Base-by-base conservation (phyloP, 2,329 filamentous ascomycete genomes). In the Nemania bipapillata region DNA sequence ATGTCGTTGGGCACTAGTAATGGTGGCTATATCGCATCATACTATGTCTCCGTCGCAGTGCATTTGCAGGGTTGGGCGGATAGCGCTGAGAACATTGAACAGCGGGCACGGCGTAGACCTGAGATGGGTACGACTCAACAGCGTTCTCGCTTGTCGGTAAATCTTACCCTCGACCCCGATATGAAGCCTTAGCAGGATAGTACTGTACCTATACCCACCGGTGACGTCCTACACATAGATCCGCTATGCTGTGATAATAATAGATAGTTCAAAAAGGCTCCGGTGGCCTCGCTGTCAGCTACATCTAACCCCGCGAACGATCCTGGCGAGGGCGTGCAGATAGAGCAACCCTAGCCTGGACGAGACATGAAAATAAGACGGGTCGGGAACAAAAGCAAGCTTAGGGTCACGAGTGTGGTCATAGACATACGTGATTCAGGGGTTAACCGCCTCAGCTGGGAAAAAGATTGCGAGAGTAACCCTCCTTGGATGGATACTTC, bases 291-390 rank as follows among this genome's bases (percentile, higher is more conserved):
- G 30, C 47, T 42, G 17, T 68, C 63, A 65, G 59, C 50, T 56
- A 20, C 63, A 64, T 50, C 52, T 35, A 61, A 63, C 45, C 22
- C 45, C 35, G 7, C 35, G 20, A 32, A 24, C 40, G 12, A 32
- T 58, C 15, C 6, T n/a, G 20, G 53, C 7, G 20, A 42, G 58
- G 69, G 69, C 15, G 66, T 69, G 66, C 62, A 37, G 42, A 63
- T 69, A 69, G 63, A 66, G 26, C 37, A 52, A 65, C 12, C 60
- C 63, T 45, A 52, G 59, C 52, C n/a, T 40, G 20, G n/a, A 61
- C 52, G 37, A 40, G 30, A 45, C 26, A 26, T 28, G 54, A 32
- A 2, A 42, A 37, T 50, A 63, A 61, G 24, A 30, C 30, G 59
- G 50, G 42, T n/a, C 47, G 49, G 58, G 58, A 56, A 40, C n/a